Conservation (phyloP, 1,284 basidiomycete species). For the Paramarasmius palmivorus region DNA sequence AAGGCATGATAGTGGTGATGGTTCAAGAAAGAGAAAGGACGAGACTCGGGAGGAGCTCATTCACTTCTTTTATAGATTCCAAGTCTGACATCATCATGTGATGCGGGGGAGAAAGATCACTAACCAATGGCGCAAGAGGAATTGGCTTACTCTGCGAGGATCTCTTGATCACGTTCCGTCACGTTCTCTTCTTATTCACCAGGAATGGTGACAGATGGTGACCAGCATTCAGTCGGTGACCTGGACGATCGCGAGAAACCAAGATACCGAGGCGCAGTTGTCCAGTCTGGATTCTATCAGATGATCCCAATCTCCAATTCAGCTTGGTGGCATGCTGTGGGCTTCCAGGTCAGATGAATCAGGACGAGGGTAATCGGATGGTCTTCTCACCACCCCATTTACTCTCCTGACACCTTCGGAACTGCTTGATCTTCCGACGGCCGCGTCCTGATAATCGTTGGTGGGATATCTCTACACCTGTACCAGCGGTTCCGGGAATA, state of each 20-base stretch:
- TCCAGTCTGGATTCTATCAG: background rate
- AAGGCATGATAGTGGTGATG: conserved; percentile 50
- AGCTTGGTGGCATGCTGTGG: background rate
- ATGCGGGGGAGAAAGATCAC: conserved; percentile 11
- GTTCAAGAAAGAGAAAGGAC: background rate
- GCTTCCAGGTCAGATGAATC: background rate
- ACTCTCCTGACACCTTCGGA: too few species aligned
- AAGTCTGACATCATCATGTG: conserved; percentile 9
- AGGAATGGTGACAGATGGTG: too few species aligned
- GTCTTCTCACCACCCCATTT: too few species aligned
- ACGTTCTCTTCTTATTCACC: background rate
- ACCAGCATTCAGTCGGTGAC: too few species aligned
- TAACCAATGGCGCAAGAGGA: background rate
- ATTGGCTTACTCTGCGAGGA: conserved; percentile 6
- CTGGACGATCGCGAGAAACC: too few species aligned
- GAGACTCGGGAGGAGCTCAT: background rate
- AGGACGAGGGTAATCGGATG: background rate
- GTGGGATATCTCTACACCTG: too few species aligned
- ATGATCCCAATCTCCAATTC: conserved; percentile 1
- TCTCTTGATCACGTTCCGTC: background rate
- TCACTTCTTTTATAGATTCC: background rate
- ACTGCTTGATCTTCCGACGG: too few species aligned
- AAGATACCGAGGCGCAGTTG: background rate
- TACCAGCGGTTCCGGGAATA: too few species aligned
- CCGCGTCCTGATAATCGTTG: too few species aligned